Conservation (phyloP, 768 basidiomycete species). For the Lentinula guzmanii region DNA sequence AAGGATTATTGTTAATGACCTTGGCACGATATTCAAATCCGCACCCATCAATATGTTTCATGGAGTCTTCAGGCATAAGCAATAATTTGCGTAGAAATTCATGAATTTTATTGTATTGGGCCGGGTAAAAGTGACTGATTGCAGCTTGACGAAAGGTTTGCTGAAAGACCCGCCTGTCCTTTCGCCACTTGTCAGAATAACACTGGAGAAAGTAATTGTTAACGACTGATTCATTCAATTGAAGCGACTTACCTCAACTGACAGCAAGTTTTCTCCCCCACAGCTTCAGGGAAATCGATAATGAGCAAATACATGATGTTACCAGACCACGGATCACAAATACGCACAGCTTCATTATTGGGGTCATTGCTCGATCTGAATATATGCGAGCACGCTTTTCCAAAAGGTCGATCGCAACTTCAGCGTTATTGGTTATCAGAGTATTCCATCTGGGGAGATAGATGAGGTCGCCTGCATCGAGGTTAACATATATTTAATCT, state of each 20-base stretch:
- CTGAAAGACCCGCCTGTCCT: neutral
- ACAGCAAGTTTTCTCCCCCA: neutral
- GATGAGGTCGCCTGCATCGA: neutral
- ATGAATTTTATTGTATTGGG: neutral
- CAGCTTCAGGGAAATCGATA: neutral
- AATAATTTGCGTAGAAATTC: neutral
- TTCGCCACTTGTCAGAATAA: neutral
- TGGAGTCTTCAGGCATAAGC: neutral
- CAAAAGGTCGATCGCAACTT: neutral
- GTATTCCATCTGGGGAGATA: neutral
- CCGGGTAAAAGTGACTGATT: neutral
- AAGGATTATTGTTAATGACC: neutral
- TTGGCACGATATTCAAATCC: neutral
- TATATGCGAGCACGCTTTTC: neutral
- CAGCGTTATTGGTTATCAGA: neutral
- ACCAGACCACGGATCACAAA: neutral
- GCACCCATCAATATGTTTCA: neutral
- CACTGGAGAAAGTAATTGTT: neutral
- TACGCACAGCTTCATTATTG: neutral
- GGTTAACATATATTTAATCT: neutral
- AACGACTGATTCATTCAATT: neutral
- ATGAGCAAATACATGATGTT: neutral
- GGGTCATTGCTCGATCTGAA: neutral
- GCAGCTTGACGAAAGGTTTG: conserved; percentile 2
- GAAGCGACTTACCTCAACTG: neutral